Evolutionary conservation across 176 grass and related monocot species (phyloP).

Genomic region (Eragrostis nindensis): DNA sequence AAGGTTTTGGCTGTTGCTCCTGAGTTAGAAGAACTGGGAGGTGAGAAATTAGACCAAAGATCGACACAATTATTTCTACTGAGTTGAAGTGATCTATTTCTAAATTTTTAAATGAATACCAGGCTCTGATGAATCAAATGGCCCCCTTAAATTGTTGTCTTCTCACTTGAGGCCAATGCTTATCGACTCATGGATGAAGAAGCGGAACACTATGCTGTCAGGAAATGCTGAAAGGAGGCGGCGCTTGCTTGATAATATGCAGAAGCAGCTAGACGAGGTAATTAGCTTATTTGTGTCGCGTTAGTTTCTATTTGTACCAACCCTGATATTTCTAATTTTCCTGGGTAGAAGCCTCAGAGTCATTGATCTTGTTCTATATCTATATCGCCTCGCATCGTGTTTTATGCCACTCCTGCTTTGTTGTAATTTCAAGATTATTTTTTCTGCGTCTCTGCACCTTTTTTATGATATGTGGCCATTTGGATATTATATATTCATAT

Average conservation of each 20-base stretch:
- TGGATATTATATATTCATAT: background rate
- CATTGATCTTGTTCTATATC: background rate
- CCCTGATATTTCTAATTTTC: slow-evolving; percentile 11
- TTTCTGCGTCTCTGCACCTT: slow-evolving; percentile 16
- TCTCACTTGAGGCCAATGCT: slow-evolving; percentile 94
- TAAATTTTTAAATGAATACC: slow-evolving; percentile 44
- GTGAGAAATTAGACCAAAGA: slow-evolving; percentile 57
- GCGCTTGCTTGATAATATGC: slow-evolving; percentile 77
- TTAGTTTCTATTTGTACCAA: slow-evolving; percentile 29
- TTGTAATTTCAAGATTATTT: background rate
- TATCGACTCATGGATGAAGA: slow-evolving; percentile 80
- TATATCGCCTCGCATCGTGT: slow-evolving; percentile 13
- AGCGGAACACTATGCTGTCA: slow-evolving; percentile 79
- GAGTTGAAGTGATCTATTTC: slow-evolving; percentile 12
- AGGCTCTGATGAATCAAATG: slow-evolving; percentile 63
- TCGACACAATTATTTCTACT: slow-evolving; percentile 27
- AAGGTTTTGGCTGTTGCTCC: slow-evolving; percentile 76
- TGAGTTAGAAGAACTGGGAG: slow-evolving; percentile 84
- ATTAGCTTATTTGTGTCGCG: slow-evolving; percentile 5
- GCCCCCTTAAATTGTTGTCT: slow-evolving; percentile 62
- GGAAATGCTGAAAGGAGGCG: slow-evolving; percentile 93
- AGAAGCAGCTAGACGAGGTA: slow-evolving; percentile 98
- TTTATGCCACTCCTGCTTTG: background rate
- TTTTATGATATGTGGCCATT: slow-evolving; percentile 15
- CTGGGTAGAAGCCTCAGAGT: background rate